Percentiles rank a stretch among this genome's conserved stretches.
Conservation (phyloP, 2,329 filamentous ascomycete species). For the Aciculosporium take region DNA sequence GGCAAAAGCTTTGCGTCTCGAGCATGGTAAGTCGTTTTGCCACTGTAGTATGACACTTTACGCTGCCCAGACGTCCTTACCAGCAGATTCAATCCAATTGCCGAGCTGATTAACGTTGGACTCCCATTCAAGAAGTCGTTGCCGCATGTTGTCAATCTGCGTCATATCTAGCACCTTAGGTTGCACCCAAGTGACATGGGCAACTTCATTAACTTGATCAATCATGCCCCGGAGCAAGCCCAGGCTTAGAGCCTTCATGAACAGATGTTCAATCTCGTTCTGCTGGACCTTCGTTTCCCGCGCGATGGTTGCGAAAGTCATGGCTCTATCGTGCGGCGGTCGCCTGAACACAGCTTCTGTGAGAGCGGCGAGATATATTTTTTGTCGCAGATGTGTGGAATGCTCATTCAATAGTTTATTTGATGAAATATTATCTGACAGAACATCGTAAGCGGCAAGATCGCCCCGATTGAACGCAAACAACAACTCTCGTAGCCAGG, state of each 20-base stretch:
- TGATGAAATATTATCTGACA: conserved; percentile 67
- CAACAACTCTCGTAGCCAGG: conserved; percentile 88
- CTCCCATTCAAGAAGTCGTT: conserved; percentile 84
- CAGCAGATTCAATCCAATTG: conserved; percentile 90
- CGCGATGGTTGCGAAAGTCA: conserved; percentile 80
- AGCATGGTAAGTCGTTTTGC: neutral
- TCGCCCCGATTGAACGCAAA: conserved; percentile 97
- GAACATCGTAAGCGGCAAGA: conserved; percentile 68
- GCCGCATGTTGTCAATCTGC: conserved; percentile 87
- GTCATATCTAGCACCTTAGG: conserved; percentile 93
- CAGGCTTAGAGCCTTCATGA: conserved; percentile 97
- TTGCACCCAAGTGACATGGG: conserved; percentile 96
- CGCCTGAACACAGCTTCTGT: conserved; percentile 94
- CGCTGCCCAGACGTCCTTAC: conserved; percentile 91
- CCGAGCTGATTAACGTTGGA: conserved; percentile 88
- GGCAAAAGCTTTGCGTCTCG: neutral
- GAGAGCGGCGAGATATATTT: conserved; percentile 91
- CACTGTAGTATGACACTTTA: conserved; percentile 23
- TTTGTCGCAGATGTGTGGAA: conserved; percentile 77
- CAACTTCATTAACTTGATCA: conserved; percentile 88
- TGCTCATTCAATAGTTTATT: conserved; percentile 70
- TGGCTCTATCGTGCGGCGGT: conserved; percentile 85
- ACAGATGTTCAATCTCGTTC: conserved; percentile 90
- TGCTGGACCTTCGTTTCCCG: conserved; percentile 83
- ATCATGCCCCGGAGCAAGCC: conserved; percentile 84